These are phyloP conservation scores for Helichrysum umbraculigerum DNA, from an alignment of 129 eudicot genomes.

Conservation along the genomic window DNA sequence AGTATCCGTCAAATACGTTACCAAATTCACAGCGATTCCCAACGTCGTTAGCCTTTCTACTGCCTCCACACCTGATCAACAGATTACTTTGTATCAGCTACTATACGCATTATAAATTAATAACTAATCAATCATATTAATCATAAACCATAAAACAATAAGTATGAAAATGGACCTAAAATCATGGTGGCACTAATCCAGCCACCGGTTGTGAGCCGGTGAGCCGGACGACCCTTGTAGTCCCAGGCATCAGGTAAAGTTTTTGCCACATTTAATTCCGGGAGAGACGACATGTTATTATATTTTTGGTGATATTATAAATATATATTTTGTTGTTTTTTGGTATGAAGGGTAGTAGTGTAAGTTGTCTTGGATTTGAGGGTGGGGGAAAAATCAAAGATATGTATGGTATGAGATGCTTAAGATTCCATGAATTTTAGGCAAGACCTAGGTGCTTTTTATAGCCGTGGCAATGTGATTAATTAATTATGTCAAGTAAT, in stretches of 20 bases:
- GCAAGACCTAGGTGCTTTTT: constrained; percentile 34
- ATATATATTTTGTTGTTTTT: constrained; percentile 16
- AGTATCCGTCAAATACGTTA: constrained; percentile 72
- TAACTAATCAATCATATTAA: background rate
- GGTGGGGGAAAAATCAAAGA: constrained; percentile 24
- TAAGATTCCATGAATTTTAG: constrained; percentile 33
- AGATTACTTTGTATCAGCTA: background rate
- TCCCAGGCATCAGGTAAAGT: constrained; percentile 84
- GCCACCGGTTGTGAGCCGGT: constrained; percentile 73
- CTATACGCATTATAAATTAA: too few relatives aligned
- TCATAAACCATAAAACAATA: background rate
- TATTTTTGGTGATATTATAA: constrained; percentile 7
- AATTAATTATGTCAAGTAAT: background rate
- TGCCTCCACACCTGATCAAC: constrained; percentile 57
- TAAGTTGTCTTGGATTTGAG: constrained; percentile 28
- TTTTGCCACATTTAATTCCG: constrained; percentile 47
- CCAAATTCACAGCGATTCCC: constrained; percentile 80
- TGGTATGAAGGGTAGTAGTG: background rate
- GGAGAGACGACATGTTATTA: constrained; percentile 40
- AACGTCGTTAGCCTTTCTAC: constrained; percentile 78
- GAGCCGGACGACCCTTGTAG: constrained; percentile 68
- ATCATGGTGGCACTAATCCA: constrained; percentile 86
- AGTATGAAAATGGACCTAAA: constrained; percentile 49
- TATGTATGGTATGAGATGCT: constrained; percentile 30
- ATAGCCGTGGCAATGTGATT: constrained; percentile 24